Conservation (phyloP, 78 protist genomes). For the Andalucia godoyi region DNA sequence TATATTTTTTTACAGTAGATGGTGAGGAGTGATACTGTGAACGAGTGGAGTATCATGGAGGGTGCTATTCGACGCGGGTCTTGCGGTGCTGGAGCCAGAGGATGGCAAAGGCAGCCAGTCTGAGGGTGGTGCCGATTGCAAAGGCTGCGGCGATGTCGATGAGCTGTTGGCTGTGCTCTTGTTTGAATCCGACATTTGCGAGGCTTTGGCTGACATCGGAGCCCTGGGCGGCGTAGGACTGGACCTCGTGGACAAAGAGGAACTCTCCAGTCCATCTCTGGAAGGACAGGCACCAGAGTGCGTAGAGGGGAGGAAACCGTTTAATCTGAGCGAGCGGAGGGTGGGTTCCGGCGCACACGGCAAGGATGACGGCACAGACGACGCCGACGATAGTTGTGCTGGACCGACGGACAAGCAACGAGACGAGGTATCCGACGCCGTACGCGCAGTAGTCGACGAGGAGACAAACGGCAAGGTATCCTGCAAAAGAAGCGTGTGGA, state of each 20-base stretch:
- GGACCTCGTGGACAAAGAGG: background rate
- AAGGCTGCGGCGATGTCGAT: background rate
- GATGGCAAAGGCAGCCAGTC: background rate
- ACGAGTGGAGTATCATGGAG: too few relatives aligned
- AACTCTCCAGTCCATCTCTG: background rate
- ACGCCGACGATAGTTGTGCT: background rate
- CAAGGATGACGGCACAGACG: background rate
- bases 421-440: background rate
- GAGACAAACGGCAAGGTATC: too few relatives aligned
- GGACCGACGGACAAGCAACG: background rate
- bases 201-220: too few relatives aligned
- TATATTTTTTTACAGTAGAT: too few relatives aligned
- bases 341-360: background rate
- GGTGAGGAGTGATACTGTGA: too few relatives aligned
- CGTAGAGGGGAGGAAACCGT: background rate
- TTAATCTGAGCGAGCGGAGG: background rate
- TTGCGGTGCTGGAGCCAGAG: too few relatives aligned
- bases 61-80: too few relatives aligned
- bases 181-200: background rate
- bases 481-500: too few relatives aligned
- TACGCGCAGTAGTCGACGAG: too few relatives aligned
- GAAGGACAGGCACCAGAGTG: background rate
- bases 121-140: background rate
- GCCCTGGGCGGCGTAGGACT: background rate
- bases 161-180: background rate